Conservation (phyloP, 202 grass and related monocot genomes). For the Thinopyrum obtusiflorum region DNA sequence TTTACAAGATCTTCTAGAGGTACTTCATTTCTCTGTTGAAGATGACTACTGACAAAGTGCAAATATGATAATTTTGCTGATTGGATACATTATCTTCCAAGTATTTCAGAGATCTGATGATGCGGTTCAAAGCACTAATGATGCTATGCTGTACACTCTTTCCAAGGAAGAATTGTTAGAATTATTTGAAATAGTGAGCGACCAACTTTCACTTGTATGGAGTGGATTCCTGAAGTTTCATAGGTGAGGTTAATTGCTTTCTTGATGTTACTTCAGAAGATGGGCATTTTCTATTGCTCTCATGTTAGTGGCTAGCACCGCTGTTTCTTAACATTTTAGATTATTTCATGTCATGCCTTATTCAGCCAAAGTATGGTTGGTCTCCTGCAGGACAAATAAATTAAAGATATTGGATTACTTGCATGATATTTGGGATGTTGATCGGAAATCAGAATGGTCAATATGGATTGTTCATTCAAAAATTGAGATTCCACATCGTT, state of each 20-base stretch:
- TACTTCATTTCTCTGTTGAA: conserved; percentile 17
- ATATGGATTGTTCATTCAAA: conserved; percentile 94
- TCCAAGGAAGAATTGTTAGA: conserved; percentile 75
- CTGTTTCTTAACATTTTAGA: not conserved
- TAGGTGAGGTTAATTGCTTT: conserved; percentile 38
- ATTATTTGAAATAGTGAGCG: conserved; percentile 66
- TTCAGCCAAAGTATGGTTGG: conserved; percentile 7
- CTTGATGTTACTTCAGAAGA: conserved; percentile 28
- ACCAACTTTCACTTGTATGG: conserved; percentile 82
- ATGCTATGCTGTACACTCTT: conserved; percentile 64
- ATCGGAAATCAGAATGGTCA: conserved; percentile 87
- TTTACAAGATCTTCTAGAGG: conserved; percentile 80
- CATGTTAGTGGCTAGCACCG: not conserved
- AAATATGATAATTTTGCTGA: conserved; percentile 28
- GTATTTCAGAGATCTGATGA: conserved; percentile 65
- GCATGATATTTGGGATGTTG: conserved; percentile 64
- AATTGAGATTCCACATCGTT: conserved; percentile 75
- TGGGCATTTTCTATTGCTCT: not conserved
- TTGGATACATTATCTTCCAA: conserved; percentile 26
- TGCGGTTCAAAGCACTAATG: conserved; percentile 46
- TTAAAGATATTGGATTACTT: conserved; percentile 78
- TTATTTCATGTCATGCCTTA: conserved; percentile 16
- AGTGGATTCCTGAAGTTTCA: conserved; percentile 90
- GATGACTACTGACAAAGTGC: not conserved
- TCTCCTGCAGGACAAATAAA: conserved; percentile 65